Conservation (phyloP, 106 monocot species). For the Alisma plantagoaquatica region DNA sequence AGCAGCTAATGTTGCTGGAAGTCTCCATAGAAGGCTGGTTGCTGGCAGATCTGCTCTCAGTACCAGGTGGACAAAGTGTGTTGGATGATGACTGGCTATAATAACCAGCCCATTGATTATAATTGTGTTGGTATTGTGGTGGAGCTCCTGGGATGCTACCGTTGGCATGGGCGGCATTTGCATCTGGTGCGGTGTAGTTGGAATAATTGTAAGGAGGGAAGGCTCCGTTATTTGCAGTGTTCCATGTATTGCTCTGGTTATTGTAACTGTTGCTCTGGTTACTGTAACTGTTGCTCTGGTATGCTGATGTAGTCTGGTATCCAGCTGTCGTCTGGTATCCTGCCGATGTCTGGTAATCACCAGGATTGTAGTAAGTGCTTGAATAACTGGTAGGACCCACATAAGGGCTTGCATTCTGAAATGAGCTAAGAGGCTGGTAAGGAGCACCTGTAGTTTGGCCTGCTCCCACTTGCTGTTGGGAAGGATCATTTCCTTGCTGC, state of each 20-base stretch:
- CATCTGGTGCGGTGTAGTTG: conserved; percentile 32
- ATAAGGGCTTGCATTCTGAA: conserved; percentile 89
- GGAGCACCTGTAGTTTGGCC: conserved; percentile 92
- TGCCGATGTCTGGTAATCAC: conserved; percentile 83
- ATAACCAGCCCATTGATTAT: conserved; percentile 54
- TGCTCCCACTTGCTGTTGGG: conserved; percentile 73
- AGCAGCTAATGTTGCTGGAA: conserved; percentile 19
- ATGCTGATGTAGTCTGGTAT: conserved; percentile 27
- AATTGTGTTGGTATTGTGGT: conserved; percentile 56
- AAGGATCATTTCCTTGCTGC: conserved; percentile 38
- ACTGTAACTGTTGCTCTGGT: conserved; percentile 16
- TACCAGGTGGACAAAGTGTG: conserved; percentile 29
- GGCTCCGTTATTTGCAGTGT: conserved; percentile 48
- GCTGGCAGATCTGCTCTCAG: conserved; percentile 21
- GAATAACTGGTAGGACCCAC: conserved; percentile 62
- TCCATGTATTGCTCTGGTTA: conserved; percentile 57
- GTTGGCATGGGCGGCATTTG: conserved; percentile 35
- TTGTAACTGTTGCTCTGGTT: conserved; percentile 31
- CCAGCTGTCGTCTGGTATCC: conserved; percentile 35
- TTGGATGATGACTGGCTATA: conserved; percentile 35
- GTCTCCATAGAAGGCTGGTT: conserved; percentile 13
- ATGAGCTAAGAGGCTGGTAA: conserved; percentile 95
- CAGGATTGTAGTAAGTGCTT: conserved; percentile 90
- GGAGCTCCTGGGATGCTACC: conserved; percentile 26
- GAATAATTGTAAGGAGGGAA: conserved; percentile 39